Base-by-base conservation (phyloP, 768 basidiomycete species). In the Trametes coccinea region DNA sequence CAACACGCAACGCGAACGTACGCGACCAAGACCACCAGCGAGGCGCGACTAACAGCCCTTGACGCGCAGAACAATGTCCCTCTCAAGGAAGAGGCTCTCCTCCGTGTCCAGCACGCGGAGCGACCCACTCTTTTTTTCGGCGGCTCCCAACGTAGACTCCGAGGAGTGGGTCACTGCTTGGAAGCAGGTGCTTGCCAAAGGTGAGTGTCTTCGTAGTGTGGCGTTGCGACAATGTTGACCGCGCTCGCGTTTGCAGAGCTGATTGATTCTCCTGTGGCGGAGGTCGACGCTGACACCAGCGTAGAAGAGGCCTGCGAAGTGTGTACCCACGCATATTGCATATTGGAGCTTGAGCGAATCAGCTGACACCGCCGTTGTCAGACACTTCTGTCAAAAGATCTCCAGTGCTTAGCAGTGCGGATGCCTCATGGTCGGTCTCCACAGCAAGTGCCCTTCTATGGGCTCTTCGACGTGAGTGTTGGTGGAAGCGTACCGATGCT, bases 271-370 rank as follows among this genome's bases (percentile, higher is more conserved):
- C 83, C 82, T 3, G 80, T 92, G 50, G 82, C 90, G 14, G 76
- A 79, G 30, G 80, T 93, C 9, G 85, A 86, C 56, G 83, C 83
- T n/a, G 84, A 90, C 47, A 84, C 81, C 7, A 86, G 82, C 51
- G 92, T 93, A 16, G 91, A 93, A 71, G 88, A 90, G 46, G 90
- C 91, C 11, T 93, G 90, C 69, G 90, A 91, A 64, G 91, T 88
- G 68, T 68, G 81, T 75, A 6, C 48, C 11, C 41, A 37, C 27
- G 13, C 2, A 16, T 13, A 44, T 14, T 43, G 9, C 40, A 17
- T 6, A 52, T n/a, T 34, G 5, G 5, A 22, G 22, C n/a, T 51
- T 22, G 5, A 4, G 30, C 5, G n/a, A 34, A 37, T 10, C 33
- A 14, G 8, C 16, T 30, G 37, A 43, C n/a, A 14, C n/a, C 4